Evolutionary conservation across 164 flowering plant genomes (phyloP), one percentile per base, ranked within the genome.

Genomic region (Buxus sempervirens): DNA sequence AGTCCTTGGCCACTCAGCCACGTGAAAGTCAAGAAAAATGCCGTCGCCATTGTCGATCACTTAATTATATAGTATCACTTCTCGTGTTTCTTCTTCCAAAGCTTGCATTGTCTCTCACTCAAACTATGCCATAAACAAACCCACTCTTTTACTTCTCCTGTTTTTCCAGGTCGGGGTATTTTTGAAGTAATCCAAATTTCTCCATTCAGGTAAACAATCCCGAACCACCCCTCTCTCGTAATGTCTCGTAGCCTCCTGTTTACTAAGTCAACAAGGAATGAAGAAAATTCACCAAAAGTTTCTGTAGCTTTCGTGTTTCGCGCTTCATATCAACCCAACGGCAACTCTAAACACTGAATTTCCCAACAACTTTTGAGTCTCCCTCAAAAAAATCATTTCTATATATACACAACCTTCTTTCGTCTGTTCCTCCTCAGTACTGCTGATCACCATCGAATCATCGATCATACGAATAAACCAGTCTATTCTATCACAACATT

Each of bases 361-460:
- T 72, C 74, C 65, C 14, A 72, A 60, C 74, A 53, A 72, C 74
- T 15, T 59, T 23, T 38, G 65, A 59, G 65, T 16, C 65, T 13
- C 23, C 26, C 28, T 20, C 18, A 41, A 23, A 0, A 16, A 32
- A 3, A 3, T 7, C 20, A 8, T 15, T 57, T 51, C 26, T 12
- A 28, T 54, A 54, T 41, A 56, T 54, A 54, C 41, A 54, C 18
- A 16, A 2, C 49, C 13, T n/a, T 32, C 23, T 6, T 32, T 13
- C n/a, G n/a, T 23, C 32, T 55, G 18, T 42, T 67, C 13, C 58
- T 42, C 60, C 9, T 16, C 64, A 54, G 9, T 21, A 5, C 51
- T n/a, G n/a, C n/a, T n/a, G n/a, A n/a, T n/a, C n/a, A n/a, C n/a
- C n/a, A n/a, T n/a, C n/a, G n/a, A n/a, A n/a, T n/a, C n/a, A n/a